Evolutionary conservation across 1,284 basidiomycete species (phyloP).

Genomic region (Tylopilus sp.): DNA sequence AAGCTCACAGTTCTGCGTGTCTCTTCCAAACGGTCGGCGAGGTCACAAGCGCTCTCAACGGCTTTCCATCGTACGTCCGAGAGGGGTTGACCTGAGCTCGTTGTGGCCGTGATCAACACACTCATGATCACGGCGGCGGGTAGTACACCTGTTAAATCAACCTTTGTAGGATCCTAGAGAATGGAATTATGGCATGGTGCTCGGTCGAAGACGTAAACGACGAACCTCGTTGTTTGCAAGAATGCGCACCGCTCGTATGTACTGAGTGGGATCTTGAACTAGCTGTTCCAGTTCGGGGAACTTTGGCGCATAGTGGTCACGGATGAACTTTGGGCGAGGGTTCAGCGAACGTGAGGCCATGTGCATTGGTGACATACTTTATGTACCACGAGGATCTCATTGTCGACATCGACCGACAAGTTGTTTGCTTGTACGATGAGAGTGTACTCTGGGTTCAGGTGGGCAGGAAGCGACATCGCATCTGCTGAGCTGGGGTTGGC

Average conservation of each 20-base stretch:
- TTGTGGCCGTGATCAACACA: conserved; percentile 93
- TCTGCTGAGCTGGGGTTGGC: conserved; percentile 73
- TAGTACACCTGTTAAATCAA: conserved; percentile 74
- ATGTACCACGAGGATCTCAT: conserved; percentile 95
- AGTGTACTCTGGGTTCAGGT: conserved; percentile 94
- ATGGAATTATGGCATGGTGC: neutral
- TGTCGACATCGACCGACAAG: conserved; percentile 96
- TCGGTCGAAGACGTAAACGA: neutral
- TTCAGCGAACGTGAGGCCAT: conserved; percentile 17
- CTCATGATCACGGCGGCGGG: conserved; percentile 95
- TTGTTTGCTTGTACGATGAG: conserved; percentile 98
- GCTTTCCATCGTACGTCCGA: conserved; percentile 72
- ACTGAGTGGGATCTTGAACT: conserved; percentile 88
- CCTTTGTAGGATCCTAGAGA: conserved; percentile 75
- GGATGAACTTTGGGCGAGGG: conserved; percentile 70
- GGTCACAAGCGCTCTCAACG: conserved; percentile 81
- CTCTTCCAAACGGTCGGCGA: conserved; percentile 84
- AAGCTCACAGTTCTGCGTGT: conserved; percentile 75
- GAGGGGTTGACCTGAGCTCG: conserved; percentile 77
- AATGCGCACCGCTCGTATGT: conserved; percentile 85
- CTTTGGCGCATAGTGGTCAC: conserved; percentile 94
- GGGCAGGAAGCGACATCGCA: conserved; percentile 74
- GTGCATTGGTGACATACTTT: conserved; percentile 61
- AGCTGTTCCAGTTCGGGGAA: conserved; percentile 98
- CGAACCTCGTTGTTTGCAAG: conserved; percentile 80